phyloP scores from a whole-genome alignment of 2,329 filamentous ascomycete species.

The Raffaelea ambrosiae region DNA sequence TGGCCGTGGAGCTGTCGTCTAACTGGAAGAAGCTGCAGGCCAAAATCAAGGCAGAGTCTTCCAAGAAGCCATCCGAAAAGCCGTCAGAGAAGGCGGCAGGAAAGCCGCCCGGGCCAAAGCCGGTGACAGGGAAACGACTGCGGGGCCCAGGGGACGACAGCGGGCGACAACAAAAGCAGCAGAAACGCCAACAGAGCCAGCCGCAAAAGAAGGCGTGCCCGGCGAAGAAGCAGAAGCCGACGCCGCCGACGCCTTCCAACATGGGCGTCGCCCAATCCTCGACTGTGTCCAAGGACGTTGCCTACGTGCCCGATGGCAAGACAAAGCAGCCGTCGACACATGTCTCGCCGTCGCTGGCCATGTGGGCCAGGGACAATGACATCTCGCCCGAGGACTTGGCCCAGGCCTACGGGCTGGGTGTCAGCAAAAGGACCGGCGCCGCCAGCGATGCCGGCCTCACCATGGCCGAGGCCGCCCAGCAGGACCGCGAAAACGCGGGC shows the following conservation, averaged over 20 bases:
- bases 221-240: constrained; percentile 15
- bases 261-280: constrained; percentile 53
- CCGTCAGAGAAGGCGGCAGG: constrained; percentile 17
- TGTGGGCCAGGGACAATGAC: constrained; percentile 54
- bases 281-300: constrained; percentile 24
- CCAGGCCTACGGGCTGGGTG: constrained; percentile 51
- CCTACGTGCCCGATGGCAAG: constrained; percentile 7
- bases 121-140: too few relatives aligned
- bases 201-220: constrained; percentile 18
- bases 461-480: neutral
- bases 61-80: constrained; percentile 21
- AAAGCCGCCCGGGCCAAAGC: too few relatives aligned
- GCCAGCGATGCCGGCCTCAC: neutral
- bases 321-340: neutral
- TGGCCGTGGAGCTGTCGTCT: constrained; percentile 46
- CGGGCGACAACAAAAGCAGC: constrained; percentile 7
- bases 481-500: constrained; percentile 51
- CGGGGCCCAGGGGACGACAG: too few relatives aligned
- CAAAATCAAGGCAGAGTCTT: constrained; percentile 40
- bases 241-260: constrained; percentile 12
- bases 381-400: constrained; percentile 52
- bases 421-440: neutral
- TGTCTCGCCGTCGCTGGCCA: constrained; percentile 43
- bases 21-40: constrained; percentile 77
- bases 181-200: constrained; percentile 13